A percentile compares a stretch with the other conserved stretches of the same genome.
phyloP scores from a whole-genome alignment of 1,139 yeast genomes.

The Suhomyces taliae region DNA sequence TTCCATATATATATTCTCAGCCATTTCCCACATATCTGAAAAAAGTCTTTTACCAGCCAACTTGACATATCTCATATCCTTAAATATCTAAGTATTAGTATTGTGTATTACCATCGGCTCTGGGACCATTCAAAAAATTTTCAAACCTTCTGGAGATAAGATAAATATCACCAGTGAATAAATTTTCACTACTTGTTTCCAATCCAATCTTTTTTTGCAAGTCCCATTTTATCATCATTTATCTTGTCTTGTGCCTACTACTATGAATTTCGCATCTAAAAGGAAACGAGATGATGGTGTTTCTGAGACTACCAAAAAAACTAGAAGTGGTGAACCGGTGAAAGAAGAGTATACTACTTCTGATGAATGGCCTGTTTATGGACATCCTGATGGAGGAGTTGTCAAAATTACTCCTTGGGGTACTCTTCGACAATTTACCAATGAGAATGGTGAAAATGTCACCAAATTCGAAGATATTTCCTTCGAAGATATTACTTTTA shows the following conservation, averaged over 20 bases:
- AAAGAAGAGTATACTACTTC: slow-evolving; percentile 24
- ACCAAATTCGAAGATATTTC: slow-evolving; percentile 46
- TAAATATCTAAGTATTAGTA: background rate
- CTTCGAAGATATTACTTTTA: slow-evolving; percentile 39
- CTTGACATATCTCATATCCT: background rate
- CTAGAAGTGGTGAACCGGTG: slow-evolving; percentile 19
- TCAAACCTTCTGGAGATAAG: too few species aligned
- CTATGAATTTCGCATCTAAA: slow-evolving; percentile 21
- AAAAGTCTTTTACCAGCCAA: slow-evolving; percentile 3
- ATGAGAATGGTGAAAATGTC: slow-evolving; percentile 35
- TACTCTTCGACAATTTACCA: slow-evolving; percentile 33
- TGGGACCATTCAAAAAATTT: background rate
- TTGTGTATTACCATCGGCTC: background rate
- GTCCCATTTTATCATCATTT: background rate
- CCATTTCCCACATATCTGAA: slow-evolving; percentile 3
- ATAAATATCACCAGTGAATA: background rate
- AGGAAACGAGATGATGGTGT: slow-evolving; percentile 28
- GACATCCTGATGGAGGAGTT: slow-evolving; percentile 65
- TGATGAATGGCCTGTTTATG: slow-evolving; percentile 59
- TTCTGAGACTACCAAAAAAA: slow-evolving; percentile 24
- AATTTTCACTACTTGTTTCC: background rate
- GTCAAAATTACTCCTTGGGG: slow-evolving; percentile 70
- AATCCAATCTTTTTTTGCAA: too few species aligned
- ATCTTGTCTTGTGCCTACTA: background rate
- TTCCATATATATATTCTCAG: slow-evolving; percentile 3